Conservation (phyloP, 352 stramenopile species). For the Pythium pyrilobum region DNA sequence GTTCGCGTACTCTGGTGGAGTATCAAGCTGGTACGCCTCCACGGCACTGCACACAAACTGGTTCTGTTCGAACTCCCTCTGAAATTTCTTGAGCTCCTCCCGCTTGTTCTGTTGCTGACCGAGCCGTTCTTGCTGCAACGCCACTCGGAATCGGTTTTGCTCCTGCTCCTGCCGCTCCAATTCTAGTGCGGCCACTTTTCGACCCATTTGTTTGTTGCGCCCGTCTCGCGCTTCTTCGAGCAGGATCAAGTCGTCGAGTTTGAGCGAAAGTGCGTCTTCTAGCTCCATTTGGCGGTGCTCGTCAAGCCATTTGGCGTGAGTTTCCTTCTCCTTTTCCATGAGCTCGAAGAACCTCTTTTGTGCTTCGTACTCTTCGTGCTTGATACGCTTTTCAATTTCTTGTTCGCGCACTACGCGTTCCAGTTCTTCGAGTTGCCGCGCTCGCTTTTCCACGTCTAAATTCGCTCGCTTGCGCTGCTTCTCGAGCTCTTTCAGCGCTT, state of each 20-base stretch:
- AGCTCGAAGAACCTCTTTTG: constrained; percentile 52
- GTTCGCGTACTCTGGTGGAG: constrained; percentile 25
- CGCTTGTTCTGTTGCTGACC: constrained; percentile 42
- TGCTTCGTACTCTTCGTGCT: constrained; percentile 33
- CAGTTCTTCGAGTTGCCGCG: constrained; percentile 29
- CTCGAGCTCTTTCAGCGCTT: not conserved
- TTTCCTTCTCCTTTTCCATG: constrained; percentile 51
- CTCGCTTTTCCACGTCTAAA: constrained; percentile 29
- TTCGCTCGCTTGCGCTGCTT: constrained; percentile 14
- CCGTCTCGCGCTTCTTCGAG: constrained; percentile 24
- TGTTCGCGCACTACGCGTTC: constrained; percentile 33
- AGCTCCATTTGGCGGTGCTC: constrained; percentile 49
- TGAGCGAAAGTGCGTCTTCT: constrained; percentile 48
- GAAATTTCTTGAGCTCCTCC: constrained; percentile 47
- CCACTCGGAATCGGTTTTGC: constrained; percentile 34
- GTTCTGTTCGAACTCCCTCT: constrained; percentile 59
- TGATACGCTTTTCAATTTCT: constrained; percentile 32
- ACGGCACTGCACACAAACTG: constrained; percentile 56
- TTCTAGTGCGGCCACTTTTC: constrained; percentile 45
- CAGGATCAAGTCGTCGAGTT: constrained; percentile 30
- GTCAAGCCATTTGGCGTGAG: constrained; percentile 27
- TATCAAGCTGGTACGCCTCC: constrained; percentile 53
- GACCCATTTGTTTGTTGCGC: constrained; percentile 32
- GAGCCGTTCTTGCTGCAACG: constrained; percentile 41
- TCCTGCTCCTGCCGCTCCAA: constrained; percentile 43